Conservation (phyloP, 768 basidiomycete species). For the Tricholoma hemisulphureum region DNA sequence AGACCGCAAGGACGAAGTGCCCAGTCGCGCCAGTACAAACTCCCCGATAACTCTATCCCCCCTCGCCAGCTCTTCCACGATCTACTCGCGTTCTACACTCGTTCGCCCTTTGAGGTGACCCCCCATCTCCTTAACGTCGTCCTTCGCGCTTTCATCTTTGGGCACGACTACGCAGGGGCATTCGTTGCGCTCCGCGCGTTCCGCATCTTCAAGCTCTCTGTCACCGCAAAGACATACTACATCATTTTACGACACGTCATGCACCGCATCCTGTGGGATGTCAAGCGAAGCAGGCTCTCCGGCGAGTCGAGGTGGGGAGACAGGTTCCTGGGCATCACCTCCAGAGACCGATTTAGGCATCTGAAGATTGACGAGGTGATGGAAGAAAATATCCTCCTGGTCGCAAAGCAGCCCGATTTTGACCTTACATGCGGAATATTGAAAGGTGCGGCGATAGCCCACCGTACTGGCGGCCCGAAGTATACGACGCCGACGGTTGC, state of each 20-base stretch:
- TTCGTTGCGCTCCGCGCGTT: constrained; percentile 38
- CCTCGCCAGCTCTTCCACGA: constrained; percentile 46
- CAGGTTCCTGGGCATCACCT: constrained; percentile 22
- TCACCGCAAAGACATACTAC: constrained; percentile 39
- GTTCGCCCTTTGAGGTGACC: constrained; percentile 25
- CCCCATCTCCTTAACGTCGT: constrained; percentile 39
- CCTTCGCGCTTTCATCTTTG: constrained; percentile 43
- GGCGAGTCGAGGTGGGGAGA: constrained; percentile 24
- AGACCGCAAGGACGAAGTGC: constrained; percentile 7
- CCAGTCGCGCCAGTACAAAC: constrained; percentile 19
- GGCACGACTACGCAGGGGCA: constrained; percentile 49
- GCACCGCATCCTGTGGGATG: constrained; percentile 25
- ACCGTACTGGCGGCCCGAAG: not conserved
- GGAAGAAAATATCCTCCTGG: constrained; percentile 9
- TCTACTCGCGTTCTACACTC: constrained; percentile 33
- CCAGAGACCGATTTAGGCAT: not conserved
- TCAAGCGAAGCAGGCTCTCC: constrained; percentile 8
- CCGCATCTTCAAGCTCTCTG: constrained; percentile 23
- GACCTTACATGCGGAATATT: not conserved
- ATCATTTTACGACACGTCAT: constrained; percentile 39
- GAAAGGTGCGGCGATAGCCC: not conserved
- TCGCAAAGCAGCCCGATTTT: constrained; percentile 2
- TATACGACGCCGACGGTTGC: constrained; percentile 11
- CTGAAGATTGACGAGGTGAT: constrained; percentile 6
- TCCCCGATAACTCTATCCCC: constrained; percentile 22